Percentiles rank a stretch among this genome's conserved stretches.
These are phyloP conservation scores for Pythium phragmitis DNA, from an alignment of 352 stramenopile genomes.

Conservation along the genomic window DNA sequence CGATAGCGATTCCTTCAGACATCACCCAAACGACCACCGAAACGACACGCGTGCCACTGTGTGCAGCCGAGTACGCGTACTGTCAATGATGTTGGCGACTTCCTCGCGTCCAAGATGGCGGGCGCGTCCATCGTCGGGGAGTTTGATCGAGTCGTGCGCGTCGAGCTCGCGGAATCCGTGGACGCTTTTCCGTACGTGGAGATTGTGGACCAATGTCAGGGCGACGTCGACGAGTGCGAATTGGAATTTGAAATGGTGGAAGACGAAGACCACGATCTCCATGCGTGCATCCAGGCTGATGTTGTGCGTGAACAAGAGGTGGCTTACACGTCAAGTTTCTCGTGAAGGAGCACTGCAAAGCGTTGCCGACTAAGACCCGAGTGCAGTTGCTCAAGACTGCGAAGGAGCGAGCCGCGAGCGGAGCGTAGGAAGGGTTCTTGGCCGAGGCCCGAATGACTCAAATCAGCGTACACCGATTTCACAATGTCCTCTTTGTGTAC, in stretches of 20 bases:
- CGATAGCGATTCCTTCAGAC: too few species aligned
- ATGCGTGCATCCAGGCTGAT: slow-evolving; percentile 7
- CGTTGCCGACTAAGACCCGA: neutral
- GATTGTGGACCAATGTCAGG: neutral
- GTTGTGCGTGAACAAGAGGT: slow-evolving; percentile 5
- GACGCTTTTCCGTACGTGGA: slow-evolving; percentile 9
- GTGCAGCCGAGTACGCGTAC: too few species aligned
- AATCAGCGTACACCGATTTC: too few species aligned
- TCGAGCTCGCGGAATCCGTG: slow-evolving; percentile 2
- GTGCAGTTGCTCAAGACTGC: slow-evolving; percentile 4
- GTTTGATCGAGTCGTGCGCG: neutral
- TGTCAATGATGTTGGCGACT: too few species aligned
- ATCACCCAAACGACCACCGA: too few species aligned
- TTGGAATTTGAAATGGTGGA: slow-evolving; percentile 6
- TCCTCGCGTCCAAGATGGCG: slow-evolving; percentile 5
- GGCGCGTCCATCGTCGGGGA: neutral
- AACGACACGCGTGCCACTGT: too few species aligned
- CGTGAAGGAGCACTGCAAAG: slow-evolving; percentile 8
- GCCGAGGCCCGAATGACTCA: too few species aligned
- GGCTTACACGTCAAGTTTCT: slow-evolving; percentile 13
- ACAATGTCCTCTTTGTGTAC: too few species aligned
- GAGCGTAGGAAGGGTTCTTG: neutral
- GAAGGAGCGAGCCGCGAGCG: neutral
- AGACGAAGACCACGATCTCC: slow-evolving; percentile 14
- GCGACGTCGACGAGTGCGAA: slow-evolving; percentile 13